phyloP scores from a whole-genome alignment of 306 rosid species.

The Hylodesmum podocarpum region DNA sequence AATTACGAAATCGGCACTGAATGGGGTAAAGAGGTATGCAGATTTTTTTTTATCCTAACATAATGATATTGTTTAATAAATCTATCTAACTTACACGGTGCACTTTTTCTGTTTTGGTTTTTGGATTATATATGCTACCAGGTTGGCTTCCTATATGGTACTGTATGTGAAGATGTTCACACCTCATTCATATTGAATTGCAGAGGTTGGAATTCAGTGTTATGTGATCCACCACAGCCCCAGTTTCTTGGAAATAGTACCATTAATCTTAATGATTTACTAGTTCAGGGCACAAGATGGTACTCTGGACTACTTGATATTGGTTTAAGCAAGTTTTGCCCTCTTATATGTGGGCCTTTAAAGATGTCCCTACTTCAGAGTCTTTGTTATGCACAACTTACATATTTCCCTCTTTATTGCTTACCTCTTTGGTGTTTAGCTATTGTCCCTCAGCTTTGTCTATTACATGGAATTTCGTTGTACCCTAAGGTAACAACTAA shows the following conservation, averaged over 20 bases:
- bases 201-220: constrained; percentile 67
- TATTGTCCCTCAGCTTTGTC: constrained; percentile 57
- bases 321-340: constrained; percentile 53
- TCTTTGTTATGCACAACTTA: constrained; percentile 49
- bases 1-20: constrained; percentile 48
- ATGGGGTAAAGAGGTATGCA: constrained; percentile 63
- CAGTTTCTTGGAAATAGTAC: constrained; percentile 59
- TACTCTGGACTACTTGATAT: constrained; percentile 52
- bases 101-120: not conserved
- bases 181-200: constrained; percentile 61
- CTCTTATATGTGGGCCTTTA: constrained; percentile 49
- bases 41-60: not conserved
- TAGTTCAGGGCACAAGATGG: constrained; percentile 64
- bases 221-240: constrained; percentile 46
- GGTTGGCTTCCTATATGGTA: constrained; percentile 58
- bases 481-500: constrained; percentile 58
- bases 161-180: constrained; percentile 54
- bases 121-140: constrained; percentile 25
- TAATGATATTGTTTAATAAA: not conserved
- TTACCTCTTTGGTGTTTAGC: constrained; percentile 60
- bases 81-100: not conserved
- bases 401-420: constrained; percentile 43
- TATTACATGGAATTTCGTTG: constrained; percentile 43
- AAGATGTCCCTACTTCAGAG: constrained; percentile 46
- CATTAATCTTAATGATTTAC: constrained; percentile 49